Percentiles rank a stretch among this genome's conserved stretches.
Conservation (phyloP, 2,329 filamentous ascomycete species). For the Drechslera avenae region DNA sequence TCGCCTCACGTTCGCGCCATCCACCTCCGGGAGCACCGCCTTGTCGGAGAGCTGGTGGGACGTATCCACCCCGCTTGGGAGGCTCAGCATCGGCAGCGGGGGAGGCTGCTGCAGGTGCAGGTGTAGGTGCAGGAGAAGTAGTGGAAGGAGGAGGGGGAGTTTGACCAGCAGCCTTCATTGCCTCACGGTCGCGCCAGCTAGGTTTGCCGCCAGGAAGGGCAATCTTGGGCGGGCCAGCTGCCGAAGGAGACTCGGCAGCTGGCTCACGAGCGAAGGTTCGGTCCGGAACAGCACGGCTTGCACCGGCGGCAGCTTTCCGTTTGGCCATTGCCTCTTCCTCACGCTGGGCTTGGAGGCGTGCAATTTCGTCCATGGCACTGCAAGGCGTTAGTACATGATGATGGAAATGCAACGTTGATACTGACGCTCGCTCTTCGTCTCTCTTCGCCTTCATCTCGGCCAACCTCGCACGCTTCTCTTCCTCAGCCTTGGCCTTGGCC, state of each 20-base stretch:
- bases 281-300: slow-evolving; percentile 31
- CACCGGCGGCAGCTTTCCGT: slow-evolving; percentile 54
- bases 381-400: slow-evolving; percentile 43
- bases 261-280: slow-evolving; percentile 41
- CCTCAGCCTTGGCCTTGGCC: slow-evolving; percentile 78
- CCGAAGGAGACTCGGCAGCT: slow-evolving; percentile 45
- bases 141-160: slow-evolving; percentile 33
- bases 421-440: slow-evolving; percentile 64
- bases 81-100: slow-evolving; percentile 41
- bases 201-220: slow-evolving; percentile 66
- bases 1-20: slow-evolving; percentile 46
- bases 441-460: slow-evolving; percentile 70
- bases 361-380: slow-evolving; percentile 67
- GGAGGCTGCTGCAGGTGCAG: slow-evolving; percentile 34
- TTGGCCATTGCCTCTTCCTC: slow-evolving; percentile 88
- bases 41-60: slow-evolving; percentile 53
- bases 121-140: slow-evolving; percentile 41
- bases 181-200: slow-evolving; percentile 76
- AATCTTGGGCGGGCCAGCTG: slow-evolving; percentile 64
- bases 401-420: slow-evolving; percentile 21
- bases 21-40: slow-evolving; percentile 40
- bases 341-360: slow-evolving; percentile 72
- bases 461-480: slow-evolving; percentile 75
- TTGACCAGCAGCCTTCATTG: slow-evolving; percentile 49
- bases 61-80: slow-evolving; percentile 51